These are phyloP conservation scores for Acanthamoeba healyi DNA, from an alignment of 208 protist species.

Conservation along the genomic window DNA sequence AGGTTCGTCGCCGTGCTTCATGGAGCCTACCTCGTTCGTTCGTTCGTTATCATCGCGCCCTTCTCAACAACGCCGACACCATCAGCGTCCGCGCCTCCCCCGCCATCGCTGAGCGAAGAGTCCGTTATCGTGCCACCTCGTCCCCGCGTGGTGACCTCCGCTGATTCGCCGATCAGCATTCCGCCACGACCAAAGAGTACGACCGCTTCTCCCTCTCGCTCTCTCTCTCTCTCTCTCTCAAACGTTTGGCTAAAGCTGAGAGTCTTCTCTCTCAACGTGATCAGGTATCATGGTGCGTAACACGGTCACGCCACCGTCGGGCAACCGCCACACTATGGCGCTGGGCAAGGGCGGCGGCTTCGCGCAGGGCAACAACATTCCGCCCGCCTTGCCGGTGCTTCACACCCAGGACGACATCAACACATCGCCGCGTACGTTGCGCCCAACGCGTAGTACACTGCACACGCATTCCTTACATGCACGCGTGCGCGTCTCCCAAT, in stretches of 20 bases:
- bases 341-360: slow-evolving; percentile 22
- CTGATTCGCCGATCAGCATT: neutral
- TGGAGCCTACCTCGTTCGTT: no score
- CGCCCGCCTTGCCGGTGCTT: neutral
- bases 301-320: neutral
- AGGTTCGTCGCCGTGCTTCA: neutral
- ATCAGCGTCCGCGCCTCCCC: neutral
- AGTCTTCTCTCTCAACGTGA: no score
- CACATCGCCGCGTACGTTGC: slow-evolving; percentile 23
- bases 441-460: no score
- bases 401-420: slow-evolving; percentile 15
- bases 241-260: no score
- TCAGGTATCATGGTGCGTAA: neutral
- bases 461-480: no score
- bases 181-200: slow-evolving; percentile 21
- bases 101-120: neutral
- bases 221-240: neutral
- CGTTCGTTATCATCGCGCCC: neutral
- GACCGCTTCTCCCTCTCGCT: neutral
- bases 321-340: slow-evolving; percentile 11
- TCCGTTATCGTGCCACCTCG: neutral
- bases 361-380: neutral
- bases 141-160: neutral
- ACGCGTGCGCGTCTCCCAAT: no score
- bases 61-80: neutral